phyloP scores from a whole-genome alignment of 306 rosid genomes.

The Carpinus viminea region DNA sequence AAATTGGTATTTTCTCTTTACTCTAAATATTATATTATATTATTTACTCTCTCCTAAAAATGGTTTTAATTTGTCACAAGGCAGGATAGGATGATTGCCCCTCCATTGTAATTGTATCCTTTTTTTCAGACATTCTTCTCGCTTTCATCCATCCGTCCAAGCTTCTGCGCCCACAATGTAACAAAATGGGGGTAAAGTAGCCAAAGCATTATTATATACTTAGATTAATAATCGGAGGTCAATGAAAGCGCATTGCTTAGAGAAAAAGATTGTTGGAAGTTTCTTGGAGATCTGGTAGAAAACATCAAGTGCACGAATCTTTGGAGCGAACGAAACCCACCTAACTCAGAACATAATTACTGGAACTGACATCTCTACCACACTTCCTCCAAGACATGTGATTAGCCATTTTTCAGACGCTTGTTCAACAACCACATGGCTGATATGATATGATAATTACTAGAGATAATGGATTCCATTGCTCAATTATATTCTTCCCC shows the following conservation, averaged over 20 bases:
- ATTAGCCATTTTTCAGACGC: not conserved
- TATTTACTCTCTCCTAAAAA: too few species aligned
- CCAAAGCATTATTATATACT: too few species aligned
- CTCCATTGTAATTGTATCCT: too few species aligned
- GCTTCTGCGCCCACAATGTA: too few species aligned
- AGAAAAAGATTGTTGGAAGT: not conserved
- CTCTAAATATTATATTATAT: too few species aligned
- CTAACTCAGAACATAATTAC: not conserved
- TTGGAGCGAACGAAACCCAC: not conserved
- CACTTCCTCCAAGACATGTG: not conserved
- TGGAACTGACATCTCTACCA: not conserved
- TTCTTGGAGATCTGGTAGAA: not conserved
- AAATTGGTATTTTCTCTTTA: constrained; percentile 7
- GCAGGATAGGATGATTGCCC: too few species aligned
- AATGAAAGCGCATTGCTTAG: not conserved
- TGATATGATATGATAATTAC: not conserved
- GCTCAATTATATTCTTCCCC: not conserved
- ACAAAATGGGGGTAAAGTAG: too few species aligned
- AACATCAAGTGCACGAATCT: not conserved
- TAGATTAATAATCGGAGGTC: not conserved
- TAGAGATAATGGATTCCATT: not conserved
- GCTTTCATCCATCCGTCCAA: too few species aligned
- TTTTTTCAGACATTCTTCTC: too few species aligned
- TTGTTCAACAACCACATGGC: not conserved
- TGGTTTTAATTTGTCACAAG: not conserved